These are phyloP conservation scores for Ganoderma meredithae DNA, from an alignment of 1,284 basidiomycete species.

Conservation along the genomic window DNA sequence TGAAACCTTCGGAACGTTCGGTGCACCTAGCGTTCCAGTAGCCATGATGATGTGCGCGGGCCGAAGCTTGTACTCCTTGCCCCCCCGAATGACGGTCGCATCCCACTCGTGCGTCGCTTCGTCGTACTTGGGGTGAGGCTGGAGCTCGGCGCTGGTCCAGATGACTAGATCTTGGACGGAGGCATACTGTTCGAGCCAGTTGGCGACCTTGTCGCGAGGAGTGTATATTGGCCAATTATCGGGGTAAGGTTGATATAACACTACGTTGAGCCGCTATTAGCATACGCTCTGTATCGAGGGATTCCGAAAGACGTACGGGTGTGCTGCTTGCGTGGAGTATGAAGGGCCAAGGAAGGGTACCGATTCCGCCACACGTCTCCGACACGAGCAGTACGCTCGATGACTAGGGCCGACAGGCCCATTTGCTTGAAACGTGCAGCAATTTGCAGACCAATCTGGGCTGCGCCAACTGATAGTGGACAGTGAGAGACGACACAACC, in stretches of 20 bases:
- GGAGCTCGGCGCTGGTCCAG: constrained; percentile 62
- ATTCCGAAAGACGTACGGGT: constrained; percentile 34
- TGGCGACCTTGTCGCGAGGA: constrained; percentile 53
- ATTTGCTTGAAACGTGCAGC: constrained; percentile 63
- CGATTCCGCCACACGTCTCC: constrained; percentile 64
- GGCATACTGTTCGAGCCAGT: constrained; percentile 73
- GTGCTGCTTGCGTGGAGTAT: constrained; percentile 49
- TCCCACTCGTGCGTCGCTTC: constrained; percentile 53
- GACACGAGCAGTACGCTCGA: constrained; percentile 54
- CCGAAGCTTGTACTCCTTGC: constrained; percentile 49
- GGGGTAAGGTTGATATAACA: constrained; percentile 46
- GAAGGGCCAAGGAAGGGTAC: constrained; percentile 58
- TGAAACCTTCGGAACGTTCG: constrained; percentile 53
- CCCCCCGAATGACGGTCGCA: constrained; percentile 53
- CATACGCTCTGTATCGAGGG: neutral
- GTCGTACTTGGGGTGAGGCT: constrained; percentile 48
- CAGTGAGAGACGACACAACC: neutral
- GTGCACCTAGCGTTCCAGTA: constrained; percentile 57
- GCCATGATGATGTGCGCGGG: constrained; percentile 69
- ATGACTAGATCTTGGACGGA: constrained; percentile 65
- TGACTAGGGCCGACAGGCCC: constrained; percentile 54
- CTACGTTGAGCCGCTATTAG: constrained; percentile 33
- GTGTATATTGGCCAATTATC: constrained; percentile 40
- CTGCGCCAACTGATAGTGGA: constrained; percentile 53
- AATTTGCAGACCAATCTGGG: constrained; percentile 59